Base-by-base conservation (phyloP, 768 basidiomycete species). In the Xanthoconium stramineum region DNA sequence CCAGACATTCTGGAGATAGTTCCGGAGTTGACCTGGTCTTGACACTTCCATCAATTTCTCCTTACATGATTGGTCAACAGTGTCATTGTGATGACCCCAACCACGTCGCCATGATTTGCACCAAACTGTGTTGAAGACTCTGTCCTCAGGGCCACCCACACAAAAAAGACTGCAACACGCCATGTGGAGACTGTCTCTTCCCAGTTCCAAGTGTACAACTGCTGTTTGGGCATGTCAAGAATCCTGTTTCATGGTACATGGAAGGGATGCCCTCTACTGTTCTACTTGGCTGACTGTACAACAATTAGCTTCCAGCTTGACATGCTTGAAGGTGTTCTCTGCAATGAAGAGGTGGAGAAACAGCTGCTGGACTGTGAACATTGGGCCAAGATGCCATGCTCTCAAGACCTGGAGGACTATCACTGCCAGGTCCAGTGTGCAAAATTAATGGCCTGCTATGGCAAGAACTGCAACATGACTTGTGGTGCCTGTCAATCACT, bases 71-170 rank as follows among this genome's bases (percentile, higher is more conserved):
- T 4, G 24, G 24, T 24, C 24, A 4, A 24, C 56, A 87, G 81
- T 87, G 86, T 54, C 85, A 88, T 56, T 75, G 79, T 0, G 86
- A 85, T 47, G 80, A 84, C 54, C 76, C 78, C 1, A 74, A 79
- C 13, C 86, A 88, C 55, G 44, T 77, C 17, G 65, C 72, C 38
- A 75, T 80, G 12, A 61, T 65, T 13, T 87, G 87, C 60, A 65
- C 64, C 14, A 74, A 80, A 54, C 68, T 66, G 9, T 87, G 87
- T 59, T 69, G 72, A 33, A 73, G 75, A 30, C 75, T 84, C 7
- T 88, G 87, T 58, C 59, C 72, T 0, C 74, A 80, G 30, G 70
- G 71, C 1, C 87, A 89, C 62, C 86, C 87, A 0, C 89, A 88
- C 64, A 55, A 62, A 9, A 78, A 76, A 38, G 59, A 69, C 13